A percentile compares a stretch with the other conserved stretches of the same genome.
phyloP scores from a whole-genome alignment of 2,329 filamentous ascomycete genomes.

The Raffaelea arxii region DNA sequence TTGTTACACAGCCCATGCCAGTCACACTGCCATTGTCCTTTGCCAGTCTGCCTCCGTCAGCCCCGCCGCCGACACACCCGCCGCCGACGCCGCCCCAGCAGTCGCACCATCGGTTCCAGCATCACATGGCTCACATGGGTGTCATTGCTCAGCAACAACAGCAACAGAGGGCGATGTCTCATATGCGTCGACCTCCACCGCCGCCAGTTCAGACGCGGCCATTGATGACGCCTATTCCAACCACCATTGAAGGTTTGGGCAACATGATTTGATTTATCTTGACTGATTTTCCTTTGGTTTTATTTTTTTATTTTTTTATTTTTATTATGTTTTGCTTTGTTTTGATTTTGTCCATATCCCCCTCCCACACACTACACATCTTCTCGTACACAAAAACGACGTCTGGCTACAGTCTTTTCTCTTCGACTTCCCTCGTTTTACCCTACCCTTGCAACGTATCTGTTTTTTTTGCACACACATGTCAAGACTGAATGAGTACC shows the following conservation, averaged over 20 bases:
- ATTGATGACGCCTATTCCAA: conserved; percentile 21
- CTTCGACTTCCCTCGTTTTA: neutral
- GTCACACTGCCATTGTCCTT: neutral
- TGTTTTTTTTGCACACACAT: neutral
- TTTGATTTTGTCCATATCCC: neutral
- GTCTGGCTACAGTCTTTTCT: neutral
- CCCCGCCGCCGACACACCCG: conserved; percentile 22
- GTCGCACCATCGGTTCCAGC: conserved; percentile 16
- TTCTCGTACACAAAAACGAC: neutral
- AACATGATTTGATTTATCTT: conserved; percentile 28
- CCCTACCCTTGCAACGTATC: neutral
- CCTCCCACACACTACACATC: neutral
- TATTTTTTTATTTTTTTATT: neutral
- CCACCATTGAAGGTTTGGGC: conserved; percentile 27
- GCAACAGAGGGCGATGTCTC: conserved; percentile 12
- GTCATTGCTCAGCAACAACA: conserved; percentile 15
- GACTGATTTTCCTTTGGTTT: too few relatives aligned
- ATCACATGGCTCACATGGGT: conserved; percentile 11
- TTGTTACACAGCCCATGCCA: conserved; percentile 1
- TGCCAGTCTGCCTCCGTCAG: neutral
- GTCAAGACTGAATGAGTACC: neutral
- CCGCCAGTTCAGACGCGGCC: conserved; percentile 17
- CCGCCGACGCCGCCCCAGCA: conserved; percentile 16
- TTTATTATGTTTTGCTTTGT: neutral
- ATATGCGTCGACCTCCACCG: conserved; percentile 14